Percentiles rank a stretch among this genome's conserved stretches.
Evolutionary conservation across 257 asterid species (phyloP).

Genomic region (Schizonepeta tenuifolia): DNA sequence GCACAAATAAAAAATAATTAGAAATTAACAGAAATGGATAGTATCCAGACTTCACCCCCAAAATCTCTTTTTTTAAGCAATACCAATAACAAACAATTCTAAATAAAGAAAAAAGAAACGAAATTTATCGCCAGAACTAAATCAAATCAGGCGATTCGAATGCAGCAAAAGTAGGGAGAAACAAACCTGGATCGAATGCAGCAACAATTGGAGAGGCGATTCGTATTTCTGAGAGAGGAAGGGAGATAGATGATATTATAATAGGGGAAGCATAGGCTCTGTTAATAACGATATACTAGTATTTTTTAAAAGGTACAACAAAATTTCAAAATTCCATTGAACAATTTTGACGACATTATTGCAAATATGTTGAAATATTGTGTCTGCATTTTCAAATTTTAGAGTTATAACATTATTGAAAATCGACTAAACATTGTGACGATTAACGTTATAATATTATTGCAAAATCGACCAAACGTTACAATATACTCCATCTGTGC

Average conservation of each 20-base stretch:
- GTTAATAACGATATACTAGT: no score
- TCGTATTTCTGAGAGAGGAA: slow-evolving; percentile 1
- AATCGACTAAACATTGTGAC: no score
- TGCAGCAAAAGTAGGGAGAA: neutral
- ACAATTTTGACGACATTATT: no score
- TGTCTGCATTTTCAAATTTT: no score
- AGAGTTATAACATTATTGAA: no score
- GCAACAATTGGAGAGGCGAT: slow-evolving; percentile 28
- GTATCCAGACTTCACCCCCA: slow-evolving; percentile 29
- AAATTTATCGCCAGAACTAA: slow-evolving; percentile 13
- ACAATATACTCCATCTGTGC: no score
- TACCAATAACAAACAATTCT: slow-evolving; percentile 4
- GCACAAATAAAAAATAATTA: slow-evolving; percentile 5
- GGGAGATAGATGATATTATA: slow-evolving; percentile 12
- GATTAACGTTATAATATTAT: no score
- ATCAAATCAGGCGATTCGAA: neutral
- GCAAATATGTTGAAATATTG: no score
- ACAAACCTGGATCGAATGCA: slow-evolving; percentile 34
- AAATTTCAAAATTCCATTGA: no score
- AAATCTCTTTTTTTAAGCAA: neutral
- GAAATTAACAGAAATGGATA: slow-evolving; percentile 19
- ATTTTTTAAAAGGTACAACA: no score
- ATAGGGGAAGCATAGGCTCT: slow-evolving; percentile 49
- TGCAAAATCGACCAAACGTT: no score
- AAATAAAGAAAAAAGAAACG: neutral